Conservation (phyloP, 768 basidiomycete species). For the Boletus vinaceobasis region DNA sequence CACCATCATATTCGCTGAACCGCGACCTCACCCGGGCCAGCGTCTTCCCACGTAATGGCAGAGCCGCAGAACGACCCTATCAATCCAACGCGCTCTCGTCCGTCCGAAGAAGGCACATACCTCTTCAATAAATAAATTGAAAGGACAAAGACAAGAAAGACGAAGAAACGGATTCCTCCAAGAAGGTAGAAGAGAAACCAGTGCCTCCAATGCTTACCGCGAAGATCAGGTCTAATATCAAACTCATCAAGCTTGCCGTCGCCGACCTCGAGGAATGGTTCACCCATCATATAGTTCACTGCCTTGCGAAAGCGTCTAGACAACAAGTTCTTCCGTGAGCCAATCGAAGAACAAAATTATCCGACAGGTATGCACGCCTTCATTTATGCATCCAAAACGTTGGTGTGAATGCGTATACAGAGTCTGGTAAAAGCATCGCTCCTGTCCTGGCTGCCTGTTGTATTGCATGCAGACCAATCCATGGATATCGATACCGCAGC, state of each 20-base stretch:
- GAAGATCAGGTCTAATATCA: conserved; percentile 80
- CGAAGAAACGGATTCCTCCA: conserved; percentile 34
- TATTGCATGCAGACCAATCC: conserved; percentile 42
- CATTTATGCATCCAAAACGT: not conserved
- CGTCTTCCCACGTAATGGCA: no score
- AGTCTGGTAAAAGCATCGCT: conserved; percentile 55
- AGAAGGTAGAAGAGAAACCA: conserved; percentile 40
- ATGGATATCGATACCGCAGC: conserved; percentile 78
- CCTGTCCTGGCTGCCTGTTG: conserved; percentile 60
- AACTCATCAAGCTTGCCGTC: conserved; percentile 75
- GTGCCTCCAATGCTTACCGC: conserved; percentile 53
- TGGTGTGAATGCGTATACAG: conserved; percentile 34
- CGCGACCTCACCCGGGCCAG: no score
- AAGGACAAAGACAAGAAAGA: conserved; percentile 35
- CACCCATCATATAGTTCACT: conserved; percentile 78
- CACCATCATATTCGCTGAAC: no score
- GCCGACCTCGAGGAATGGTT: conserved; percentile 91
- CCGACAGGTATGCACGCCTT: conserved; percentile 50
- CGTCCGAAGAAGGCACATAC: no score
- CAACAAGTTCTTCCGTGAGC: conserved; percentile 56
- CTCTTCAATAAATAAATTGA: no score
- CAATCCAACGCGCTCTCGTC: no score
- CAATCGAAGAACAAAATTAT: conserved; percentile 70
- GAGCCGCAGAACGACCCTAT: no score
- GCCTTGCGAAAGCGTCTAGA: conserved; percentile 76